Conservation (phyloP, 2,329 filamentous ascomycete genomes). For the Botryotinia narcissicola region DNA sequence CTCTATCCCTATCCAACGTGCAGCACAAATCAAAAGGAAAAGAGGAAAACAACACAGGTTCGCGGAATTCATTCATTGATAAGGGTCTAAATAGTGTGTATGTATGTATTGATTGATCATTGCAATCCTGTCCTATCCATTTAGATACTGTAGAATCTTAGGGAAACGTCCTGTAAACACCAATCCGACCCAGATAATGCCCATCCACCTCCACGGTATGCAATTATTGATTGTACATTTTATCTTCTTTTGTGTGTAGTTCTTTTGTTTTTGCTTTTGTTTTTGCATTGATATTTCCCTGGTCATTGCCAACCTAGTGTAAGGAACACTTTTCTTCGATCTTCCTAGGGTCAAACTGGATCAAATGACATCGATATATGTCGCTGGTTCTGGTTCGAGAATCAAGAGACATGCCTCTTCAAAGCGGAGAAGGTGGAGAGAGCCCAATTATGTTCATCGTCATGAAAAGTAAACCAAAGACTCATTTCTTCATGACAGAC, state of each 20-base stretch:
- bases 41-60: background rate
- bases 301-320: no score
- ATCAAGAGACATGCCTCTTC: background rate
- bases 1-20: background rate
- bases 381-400: background rate
- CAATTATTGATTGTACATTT: conserved; percentile 14
- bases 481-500: background rate
- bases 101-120: background rate
- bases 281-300: background rate
- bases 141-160: background rate
- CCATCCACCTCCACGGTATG: background rate
- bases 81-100: background rate
- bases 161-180: background rate
- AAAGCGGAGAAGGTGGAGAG: background rate
- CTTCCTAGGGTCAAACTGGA: no score
- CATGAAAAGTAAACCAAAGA: background rate
- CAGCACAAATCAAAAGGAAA: background rate
- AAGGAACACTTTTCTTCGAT: background rate
- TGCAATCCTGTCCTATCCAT: background rate
- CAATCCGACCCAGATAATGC: background rate
- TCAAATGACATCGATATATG: background rate
- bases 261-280: background rate
- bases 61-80: background rate
- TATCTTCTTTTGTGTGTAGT: background rate
- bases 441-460: background rate